These are phyloP conservation scores for Aquilaria sinensis DNA, from an alignment of 345 rosid genomes.

Conservation along the genomic window DNA sequence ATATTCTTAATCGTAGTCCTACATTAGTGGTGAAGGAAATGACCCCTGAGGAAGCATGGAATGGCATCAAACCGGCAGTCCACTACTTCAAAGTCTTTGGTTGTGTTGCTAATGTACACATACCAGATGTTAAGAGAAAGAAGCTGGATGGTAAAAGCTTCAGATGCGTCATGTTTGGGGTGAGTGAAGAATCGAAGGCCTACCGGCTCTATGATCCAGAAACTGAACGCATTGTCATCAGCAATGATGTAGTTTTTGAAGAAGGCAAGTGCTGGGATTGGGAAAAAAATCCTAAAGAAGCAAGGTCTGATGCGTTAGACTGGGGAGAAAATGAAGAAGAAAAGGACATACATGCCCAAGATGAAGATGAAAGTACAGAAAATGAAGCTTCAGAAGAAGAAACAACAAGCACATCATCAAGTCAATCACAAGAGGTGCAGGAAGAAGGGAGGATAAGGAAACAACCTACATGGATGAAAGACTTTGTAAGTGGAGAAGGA, in stretches of 20 bases:
- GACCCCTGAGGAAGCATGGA: constrained; percentile 7
- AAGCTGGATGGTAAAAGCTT: background rate
- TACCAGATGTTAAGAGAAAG: constrained; percentile 3
- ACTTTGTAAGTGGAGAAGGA: background rate
- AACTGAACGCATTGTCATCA: background rate
- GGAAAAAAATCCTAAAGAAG: background rate
- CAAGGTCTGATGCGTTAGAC: background rate
- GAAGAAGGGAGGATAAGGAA: background rate
- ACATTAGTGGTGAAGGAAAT: background rate
- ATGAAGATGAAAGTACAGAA: background rate
- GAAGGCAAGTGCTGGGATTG: background rate
- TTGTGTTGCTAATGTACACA: background rate
- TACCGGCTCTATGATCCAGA: background rate
- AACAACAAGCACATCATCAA: no score
- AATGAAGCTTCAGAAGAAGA: no score
- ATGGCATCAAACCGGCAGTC: background rate
- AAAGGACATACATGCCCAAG: background rate
- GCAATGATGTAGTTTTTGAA: constrained; percentile 3
- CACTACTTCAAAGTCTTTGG: constrained; percentile 8
- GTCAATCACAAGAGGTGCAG: background rate
- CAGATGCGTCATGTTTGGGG: background rate
- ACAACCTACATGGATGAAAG: constrained; percentile 8
- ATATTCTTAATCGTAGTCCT: constrained; percentile 3
- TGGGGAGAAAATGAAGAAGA: background rate
- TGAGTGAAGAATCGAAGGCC: constrained; percentile 1